Evolutionary conservation across 331 rosid genomes (phyloP).

Genomic region (Saraca asoca): DNA sequence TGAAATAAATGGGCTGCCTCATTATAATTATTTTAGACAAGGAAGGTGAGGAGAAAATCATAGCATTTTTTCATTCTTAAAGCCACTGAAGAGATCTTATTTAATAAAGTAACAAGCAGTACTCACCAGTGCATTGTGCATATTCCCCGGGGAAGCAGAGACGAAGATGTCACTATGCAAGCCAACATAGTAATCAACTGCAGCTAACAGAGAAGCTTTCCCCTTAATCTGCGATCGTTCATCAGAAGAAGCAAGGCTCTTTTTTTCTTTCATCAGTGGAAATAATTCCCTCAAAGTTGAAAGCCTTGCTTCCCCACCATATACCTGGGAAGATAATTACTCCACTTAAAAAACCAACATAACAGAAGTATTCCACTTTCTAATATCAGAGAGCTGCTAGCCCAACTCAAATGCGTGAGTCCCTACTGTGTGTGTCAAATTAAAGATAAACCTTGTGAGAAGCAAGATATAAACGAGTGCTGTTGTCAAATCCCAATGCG

Average conservation of each 20-base stretch:
- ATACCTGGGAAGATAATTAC: constrained; percentile 57
- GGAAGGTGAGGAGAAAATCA: constrained; percentile 17
- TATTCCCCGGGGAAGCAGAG: constrained; percentile 95
- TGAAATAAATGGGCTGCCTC: too few species aligned
- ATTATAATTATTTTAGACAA: constrained; percentile 10
- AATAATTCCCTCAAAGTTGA: constrained; percentile 63
- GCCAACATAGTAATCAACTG: constrained; percentile 79
- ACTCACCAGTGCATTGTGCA: constrained; percentile 95
- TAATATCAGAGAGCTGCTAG: constrained; percentile 14
- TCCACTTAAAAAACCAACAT: constrained; percentile 9
- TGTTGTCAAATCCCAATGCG: constrained; percentile 83
- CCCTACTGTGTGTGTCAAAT: too few species aligned
- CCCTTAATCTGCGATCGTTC: constrained; percentile 75
- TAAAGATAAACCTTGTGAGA: constrained; percentile 63
- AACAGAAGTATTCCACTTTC: constrained; percentile 13
- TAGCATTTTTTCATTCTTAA: constrained; percentile 12
- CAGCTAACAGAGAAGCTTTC: constrained; percentile 86
- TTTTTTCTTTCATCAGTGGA: constrained; percentile 91
- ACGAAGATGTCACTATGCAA: constrained; percentile 81
- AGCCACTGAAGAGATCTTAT: constrained; percentile 7
- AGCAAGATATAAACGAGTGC: constrained; percentile 80
- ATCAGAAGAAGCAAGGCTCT: constrained; percentile 74
- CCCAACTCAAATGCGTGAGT: not conserved
- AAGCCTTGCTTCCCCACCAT: constrained; percentile 88
- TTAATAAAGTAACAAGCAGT: constrained; percentile 25